Percentiles rank a stretch among this genome's conserved stretches.
phyloP scores from a whole-genome alignment of 768 basidiomycete species.

The Candolleomyces aberdarensis region DNA sequence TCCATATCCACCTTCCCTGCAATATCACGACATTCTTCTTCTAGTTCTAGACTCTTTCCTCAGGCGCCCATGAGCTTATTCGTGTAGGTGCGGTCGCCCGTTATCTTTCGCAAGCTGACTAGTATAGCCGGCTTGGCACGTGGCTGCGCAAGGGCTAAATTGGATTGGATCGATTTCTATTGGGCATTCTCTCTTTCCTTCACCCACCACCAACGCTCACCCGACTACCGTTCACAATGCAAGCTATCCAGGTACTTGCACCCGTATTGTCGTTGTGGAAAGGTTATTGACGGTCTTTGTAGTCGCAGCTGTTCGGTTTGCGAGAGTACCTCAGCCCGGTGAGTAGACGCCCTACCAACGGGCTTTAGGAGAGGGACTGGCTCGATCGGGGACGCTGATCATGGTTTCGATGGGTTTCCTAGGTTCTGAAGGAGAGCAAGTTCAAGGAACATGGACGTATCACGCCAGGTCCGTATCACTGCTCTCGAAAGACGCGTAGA shows the following conservation, averaged over 20 bases:
- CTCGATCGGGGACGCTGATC: slow-evolving; percentile 25
- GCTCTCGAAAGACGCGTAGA: slow-evolving; percentile 13
- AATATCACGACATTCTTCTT: not conserved
- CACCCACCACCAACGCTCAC: slow-evolving; percentile 16
- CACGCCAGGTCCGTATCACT: slow-evolving; percentile 68
- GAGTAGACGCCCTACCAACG: slow-evolving; percentile 23
- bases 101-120: not conserved
- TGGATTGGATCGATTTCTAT: slow-evolving; percentile 28
- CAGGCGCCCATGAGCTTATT: not conserved
- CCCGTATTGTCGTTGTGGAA: not conserved
- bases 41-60: too few species aligned
- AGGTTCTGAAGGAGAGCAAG: slow-evolving; percentile 97
- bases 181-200: slow-evolving; percentile 14
- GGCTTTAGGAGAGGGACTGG: not conserved
- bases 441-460: slow-evolving; percentile 99
- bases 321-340: slow-evolving; percentile 93
- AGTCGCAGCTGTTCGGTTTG: slow-evolving; percentile 93
- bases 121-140: not conserved
- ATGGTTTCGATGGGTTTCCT: slow-evolving; percentile 27
- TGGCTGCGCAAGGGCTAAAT: not conserved
- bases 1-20: not conserved
- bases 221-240: slow-evolving; percentile 26
- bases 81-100: not conserved
- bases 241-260: slow-evolving; percentile 37
- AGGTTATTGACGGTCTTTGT: slow-evolving; percentile 5